Base-by-base conservation (phyloP, 139 green algal genomes). In the Tetraselmis striata region DNA sequence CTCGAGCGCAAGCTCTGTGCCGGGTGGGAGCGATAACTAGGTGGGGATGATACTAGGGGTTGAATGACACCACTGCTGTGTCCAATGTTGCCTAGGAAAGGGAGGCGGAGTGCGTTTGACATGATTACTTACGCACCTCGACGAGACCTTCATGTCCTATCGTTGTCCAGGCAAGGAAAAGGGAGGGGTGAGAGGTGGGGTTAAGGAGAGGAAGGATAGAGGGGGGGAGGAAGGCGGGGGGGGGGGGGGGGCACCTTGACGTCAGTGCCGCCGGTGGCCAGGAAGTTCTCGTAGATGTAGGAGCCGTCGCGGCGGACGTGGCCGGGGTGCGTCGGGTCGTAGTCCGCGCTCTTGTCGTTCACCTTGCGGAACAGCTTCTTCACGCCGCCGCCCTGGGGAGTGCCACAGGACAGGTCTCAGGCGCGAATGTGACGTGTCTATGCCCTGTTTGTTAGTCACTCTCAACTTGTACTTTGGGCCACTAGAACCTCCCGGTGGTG, bases 241-340 rank as follows among this genome's bases (percentile, higher is more conserved):
- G 76, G 1, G 27, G 22, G 27, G 29, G 2, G 27, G n/a, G 1
- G 18, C 1, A 92, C 90, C 88, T 99, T 99, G 80, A 99, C 97
- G 85, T 99, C 97, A 25, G 97, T 99, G 81, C 97, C 97, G 0
- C 96, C 92, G 5, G 96, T 98, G 81, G 93, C 86, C 81, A 99
- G 88, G 84, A 98, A 99, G 84, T 96, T 94, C 86, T 99, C 97
- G 80, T 98, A 98, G 80, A 99, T 98, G 92, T 95, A 99, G 1
- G 91, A 97, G 23, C 95, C 94, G 76, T 96, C 89, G 0, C 95
- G 85, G 26, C 96, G 90, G 26, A 97, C 91, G 59, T 83, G 93
- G 59, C 94, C 95, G 0, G 92, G 89, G 87, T 98, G 93, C 23
- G 85, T 90, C 29, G 91, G 86, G 82, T 97, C 91, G 77, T 97